Evolutionary conservation across 805 yeast genomes (phyloP).

Genomic region (Sungouiella thailandica): DNA sequence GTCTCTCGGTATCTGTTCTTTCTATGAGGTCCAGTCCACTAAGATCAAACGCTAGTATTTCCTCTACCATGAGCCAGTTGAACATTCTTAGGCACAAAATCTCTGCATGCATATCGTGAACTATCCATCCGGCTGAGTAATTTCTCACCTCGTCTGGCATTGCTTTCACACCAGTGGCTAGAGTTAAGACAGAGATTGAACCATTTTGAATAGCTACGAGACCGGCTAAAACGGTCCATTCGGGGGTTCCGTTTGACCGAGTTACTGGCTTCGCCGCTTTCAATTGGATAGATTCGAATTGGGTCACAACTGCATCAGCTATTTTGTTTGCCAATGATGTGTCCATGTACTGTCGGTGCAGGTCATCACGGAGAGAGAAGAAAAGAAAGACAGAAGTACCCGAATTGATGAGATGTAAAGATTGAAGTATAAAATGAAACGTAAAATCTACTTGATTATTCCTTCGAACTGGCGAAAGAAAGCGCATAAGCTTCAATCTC

Average conservation of each 20-base stretch:
- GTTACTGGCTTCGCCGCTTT: slow-evolving; percentile 53
- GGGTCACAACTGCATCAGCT: slow-evolving; percentile 21
- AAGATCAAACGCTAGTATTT: slow-evolving; percentile 19
- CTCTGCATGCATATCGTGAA: slow-evolving; percentile 94
- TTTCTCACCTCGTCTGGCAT: slow-evolving; percentile 49
- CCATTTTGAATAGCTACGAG: slow-evolving; percentile 43
- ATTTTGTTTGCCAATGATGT: slow-evolving; percentile 12
- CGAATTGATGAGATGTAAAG: too few species aligned
- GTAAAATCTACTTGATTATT: not conserved
- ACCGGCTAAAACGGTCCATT: slow-evolving; percentile 85
- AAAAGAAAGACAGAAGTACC: not conserved
- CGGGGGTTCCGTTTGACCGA: slow-evolving; percentile 60
- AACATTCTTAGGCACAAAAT: slow-evolving; percentile 67
- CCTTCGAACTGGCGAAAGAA: too few species aligned
- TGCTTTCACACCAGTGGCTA: slow-evolving; percentile 83
- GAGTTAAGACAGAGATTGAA: slow-evolving; percentile 34
- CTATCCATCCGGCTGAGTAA: slow-evolving; percentile 50
- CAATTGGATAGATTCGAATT: slow-evolving; percentile 25
- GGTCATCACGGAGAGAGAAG: not conserved
- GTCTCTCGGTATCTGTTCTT: too few species aligned
- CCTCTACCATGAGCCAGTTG: slow-evolving; percentile 54
- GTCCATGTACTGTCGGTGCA: too few species aligned
- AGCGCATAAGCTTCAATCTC: too few species aligned
- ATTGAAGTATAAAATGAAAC: too few species aligned
- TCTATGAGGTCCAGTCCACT: slow-evolving; percentile 10